Evolutionary conservation across 164 flowering plant genomes (phyloP).

Genomic region (Paratinospora sagittata): DNA sequence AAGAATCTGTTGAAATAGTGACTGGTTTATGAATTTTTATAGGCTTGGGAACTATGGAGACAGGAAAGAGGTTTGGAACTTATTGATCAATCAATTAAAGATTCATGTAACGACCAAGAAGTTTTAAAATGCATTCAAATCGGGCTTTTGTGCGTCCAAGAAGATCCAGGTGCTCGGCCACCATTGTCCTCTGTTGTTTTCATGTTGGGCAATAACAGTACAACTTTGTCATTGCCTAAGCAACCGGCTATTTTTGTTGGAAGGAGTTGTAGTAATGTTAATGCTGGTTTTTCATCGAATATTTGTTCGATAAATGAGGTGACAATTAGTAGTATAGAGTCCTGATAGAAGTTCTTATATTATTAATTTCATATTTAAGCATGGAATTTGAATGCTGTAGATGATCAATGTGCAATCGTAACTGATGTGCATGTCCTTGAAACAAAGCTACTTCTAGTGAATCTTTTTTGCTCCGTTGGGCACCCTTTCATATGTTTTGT

Average conservation of each 20-base stretch:
- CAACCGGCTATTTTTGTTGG: background rate
- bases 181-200: slow-evolving; percentile 10
- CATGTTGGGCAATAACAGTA: background rate
- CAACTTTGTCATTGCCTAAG: background rate
- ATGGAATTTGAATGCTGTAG: too few relatives aligned
- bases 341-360: background rate
- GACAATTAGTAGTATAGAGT: background rate
- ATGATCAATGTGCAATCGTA: too few relatives aligned
- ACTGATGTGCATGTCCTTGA: too few relatives aligned
- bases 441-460: too few relatives aligned
- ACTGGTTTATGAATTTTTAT: background rate
- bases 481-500: too few relatives aligned
- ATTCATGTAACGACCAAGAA: background rate
- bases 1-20: too few relatives aligned
- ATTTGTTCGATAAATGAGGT: slow-evolving; percentile 3
- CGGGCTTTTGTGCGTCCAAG: slow-evolving; percentile 5
- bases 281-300: background rate
- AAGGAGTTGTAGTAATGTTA: background rate
- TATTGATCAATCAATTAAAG: slow-evolving; percentile 4
- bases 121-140: slow-evolving; percentile 8
- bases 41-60: slow-evolving; percentile 20
- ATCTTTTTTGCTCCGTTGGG: too few relatives aligned
- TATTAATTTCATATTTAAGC: too few relatives aligned
- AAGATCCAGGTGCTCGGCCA: slow-evolving; percentile 9
- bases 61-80: background rate